Conservation (phyloP, 805 yeast species). For the Kockiozyma suomiensis region DNA sequence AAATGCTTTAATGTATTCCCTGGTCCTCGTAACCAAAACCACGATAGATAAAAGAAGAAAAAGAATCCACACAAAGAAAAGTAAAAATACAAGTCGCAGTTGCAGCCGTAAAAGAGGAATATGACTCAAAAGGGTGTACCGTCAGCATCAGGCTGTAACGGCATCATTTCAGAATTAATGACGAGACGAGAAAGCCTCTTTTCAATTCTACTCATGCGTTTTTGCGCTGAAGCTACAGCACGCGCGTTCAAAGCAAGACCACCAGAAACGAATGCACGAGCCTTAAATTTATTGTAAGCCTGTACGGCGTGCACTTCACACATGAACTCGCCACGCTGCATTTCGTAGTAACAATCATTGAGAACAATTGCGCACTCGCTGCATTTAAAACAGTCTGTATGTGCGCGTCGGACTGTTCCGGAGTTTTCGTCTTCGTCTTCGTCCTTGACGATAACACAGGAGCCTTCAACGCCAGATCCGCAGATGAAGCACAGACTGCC, state of each 20-base stretch:
- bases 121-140: not conserved
- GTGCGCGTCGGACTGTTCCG: slow-evolving; percentile 55
- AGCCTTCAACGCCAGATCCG: slow-evolving; percentile 80
- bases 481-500: slow-evolving; percentile 75
- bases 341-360: slow-evolving; percentile 41
- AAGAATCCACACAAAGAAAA: not conserved
- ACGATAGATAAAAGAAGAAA: not conserved
- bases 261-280: slow-evolving; percentile 9
- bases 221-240: slow-evolving; percentile 1
- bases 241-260: not conserved
- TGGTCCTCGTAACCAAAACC: not conserved
- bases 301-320: slow-evolving; percentile 45
- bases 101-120: not conserved
- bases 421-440: not conserved
- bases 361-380: slow-evolving; percentile 51
- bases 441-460: slow-evolving; percentile 66
- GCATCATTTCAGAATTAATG: not conserved
- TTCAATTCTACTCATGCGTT: slow-evolving; percentile 8
- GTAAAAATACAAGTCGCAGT: not conserved
- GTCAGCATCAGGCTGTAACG: not conserved
- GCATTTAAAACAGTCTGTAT: slow-evolving; percentile 72
- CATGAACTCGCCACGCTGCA: slow-evolving; percentile 40
- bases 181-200: not conserved
- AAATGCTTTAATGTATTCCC: not conserved
- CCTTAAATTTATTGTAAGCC: slow-evolving; percentile 13